phyloP scores from a whole-genome alignment of 176 grass and related monocot species.

The Lolium perenne region DNA sequence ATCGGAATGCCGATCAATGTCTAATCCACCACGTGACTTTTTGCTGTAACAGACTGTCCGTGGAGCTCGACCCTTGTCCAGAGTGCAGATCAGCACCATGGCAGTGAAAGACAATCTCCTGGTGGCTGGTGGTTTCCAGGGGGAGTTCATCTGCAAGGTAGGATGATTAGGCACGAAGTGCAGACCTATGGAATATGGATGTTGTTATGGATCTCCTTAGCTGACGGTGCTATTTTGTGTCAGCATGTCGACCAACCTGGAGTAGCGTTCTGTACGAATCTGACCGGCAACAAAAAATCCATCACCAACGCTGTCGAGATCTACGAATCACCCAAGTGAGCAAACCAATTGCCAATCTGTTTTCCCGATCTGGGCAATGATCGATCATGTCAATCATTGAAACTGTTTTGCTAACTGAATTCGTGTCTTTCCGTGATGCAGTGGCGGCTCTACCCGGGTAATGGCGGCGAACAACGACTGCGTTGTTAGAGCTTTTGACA shows the following conservation, averaged over 20 bases:
- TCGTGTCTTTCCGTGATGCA: slow-evolving; percentile 32
- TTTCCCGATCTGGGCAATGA: neutral
- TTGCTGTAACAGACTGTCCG: slow-evolving; percentile 39
- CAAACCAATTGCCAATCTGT: neutral
- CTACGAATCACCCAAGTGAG: slow-evolving; percentile 56
- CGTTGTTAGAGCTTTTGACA: slow-evolving; percentile 63
- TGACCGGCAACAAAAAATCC: slow-evolving; percentile 63
- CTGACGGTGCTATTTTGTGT: neutral
- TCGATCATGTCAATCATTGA: neutral
- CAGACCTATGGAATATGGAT: neutral
- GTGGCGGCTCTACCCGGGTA: slow-evolving; percentile 59
- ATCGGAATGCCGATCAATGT: neutral
- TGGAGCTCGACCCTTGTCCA: slow-evolving; percentile 51
- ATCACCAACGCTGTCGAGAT: slow-evolving; percentile 85
- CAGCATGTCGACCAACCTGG: slow-evolving; percentile 69
- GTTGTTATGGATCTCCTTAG: neutral
- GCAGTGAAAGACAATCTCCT: slow-evolving; percentile 69
- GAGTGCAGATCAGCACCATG: slow-evolving; percentile 88
- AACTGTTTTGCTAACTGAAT: neutral
- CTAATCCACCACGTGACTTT: neutral
- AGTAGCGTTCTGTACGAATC: slow-evolving; percentile 60
- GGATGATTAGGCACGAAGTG: neutral
- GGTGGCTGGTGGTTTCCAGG: slow-evolving; percentile 83
- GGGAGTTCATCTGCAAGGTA: slow-evolving; percentile 92
- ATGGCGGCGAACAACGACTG: slow-evolving; percentile 72